Conservation (phyloP, 192 early-diverging fungal genomes). For the Backusella mclennaniae region DNA sequence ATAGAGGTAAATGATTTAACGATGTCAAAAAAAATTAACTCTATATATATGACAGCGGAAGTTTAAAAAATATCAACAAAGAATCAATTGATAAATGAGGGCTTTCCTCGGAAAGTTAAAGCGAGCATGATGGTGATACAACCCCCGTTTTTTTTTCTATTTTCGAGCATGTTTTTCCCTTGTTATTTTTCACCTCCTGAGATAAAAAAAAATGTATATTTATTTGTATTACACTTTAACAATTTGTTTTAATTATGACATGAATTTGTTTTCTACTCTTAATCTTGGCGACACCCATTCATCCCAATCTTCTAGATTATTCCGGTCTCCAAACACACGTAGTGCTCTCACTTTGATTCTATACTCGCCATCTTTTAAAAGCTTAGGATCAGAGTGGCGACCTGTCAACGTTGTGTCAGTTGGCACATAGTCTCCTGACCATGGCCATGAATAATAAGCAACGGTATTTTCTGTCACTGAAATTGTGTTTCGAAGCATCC, state of each 20-base stretch:
- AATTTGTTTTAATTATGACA: slow-evolving; percentile 3
- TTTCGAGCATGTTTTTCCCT: background rate
- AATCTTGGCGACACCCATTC: slow-evolving; percentile 22
- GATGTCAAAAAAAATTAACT: background rate
- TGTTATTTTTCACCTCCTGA: background rate
- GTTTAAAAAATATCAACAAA: background rate
- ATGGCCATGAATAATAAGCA: slow-evolving; percentile 20
- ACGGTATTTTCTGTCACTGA: background rate
- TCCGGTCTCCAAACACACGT: slow-evolving; percentile 23
- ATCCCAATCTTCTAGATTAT: slow-evolving; percentile 15
- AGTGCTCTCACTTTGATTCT: slow-evolving; percentile 15
- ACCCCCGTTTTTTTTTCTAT: background rate
- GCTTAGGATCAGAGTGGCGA: background rate
- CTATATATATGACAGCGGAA: background rate
- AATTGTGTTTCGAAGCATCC: slow-evolving; percentile 13
- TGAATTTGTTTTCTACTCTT: slow-evolving; percentile 8
- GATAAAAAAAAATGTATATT: background rate
- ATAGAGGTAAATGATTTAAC: background rate
- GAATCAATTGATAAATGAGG: background rate
- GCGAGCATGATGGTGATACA: background rate
- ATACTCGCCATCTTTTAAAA: slow-evolving; percentile 13
- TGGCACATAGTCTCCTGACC: slow-evolving; percentile 21
- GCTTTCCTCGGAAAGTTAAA: background rate
- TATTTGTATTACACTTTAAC: slow-evolving; percentile 5
- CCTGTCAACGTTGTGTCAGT: slow-evolving; percentile 16